Evolutionary conservation across 352 stramenopile species (phyloP), one percentile per base, ranked within the genome.

Genomic region (Phytophthora podocarpi): DNA sequence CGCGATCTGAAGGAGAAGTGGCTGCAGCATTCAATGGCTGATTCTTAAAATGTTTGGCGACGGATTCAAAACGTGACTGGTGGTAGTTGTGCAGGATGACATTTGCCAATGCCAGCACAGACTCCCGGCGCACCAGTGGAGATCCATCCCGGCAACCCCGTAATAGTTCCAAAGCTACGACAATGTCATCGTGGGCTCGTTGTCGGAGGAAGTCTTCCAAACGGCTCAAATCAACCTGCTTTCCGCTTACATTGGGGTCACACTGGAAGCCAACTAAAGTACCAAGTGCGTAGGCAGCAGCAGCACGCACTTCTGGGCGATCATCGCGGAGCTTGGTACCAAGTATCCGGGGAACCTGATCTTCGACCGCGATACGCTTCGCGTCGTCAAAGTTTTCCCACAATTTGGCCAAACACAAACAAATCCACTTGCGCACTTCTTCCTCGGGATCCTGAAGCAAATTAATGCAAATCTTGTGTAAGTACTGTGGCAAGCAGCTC

Each of bases 401-500:
- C n/a, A 99, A 70, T 60, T 99, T 98, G 13, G 85, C 96, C 10
- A 99, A 58, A 58, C 95, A 98, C 20, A 99, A 68, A 39, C 93
- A 98, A 24, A 89, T 66, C 87, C 74, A 96, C 52, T 81, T 95
- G 45, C 74, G 86, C 41, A 93, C 87, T 35, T 91, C 74, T 32
- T 90, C 77, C 24, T 89, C 69, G 5, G 72, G 39, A 58, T 94
- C 87, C 12, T 61, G 51, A 21, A 94, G 74, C 41, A 90, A 58
- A 48, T 86, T 86, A 20, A 71, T 75, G 37, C 83, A 91, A 42
- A 92, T 91, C 45, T 83, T 89, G 71, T 89, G 73, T 55, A 98
- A 56, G 36, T 85, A 74, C 64, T 98, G 95, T 10, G 98, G 74
- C 16, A 99, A 70, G 54, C 95, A 99, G 55, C 91, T 94, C 37